Percentiles rank a stretch among this genome's conserved stretches.
These are phyloP conservation scores for Russula compacta DNA, from an alignment of 768 basidiomycete species.

Conservation along the genomic window DNA sequence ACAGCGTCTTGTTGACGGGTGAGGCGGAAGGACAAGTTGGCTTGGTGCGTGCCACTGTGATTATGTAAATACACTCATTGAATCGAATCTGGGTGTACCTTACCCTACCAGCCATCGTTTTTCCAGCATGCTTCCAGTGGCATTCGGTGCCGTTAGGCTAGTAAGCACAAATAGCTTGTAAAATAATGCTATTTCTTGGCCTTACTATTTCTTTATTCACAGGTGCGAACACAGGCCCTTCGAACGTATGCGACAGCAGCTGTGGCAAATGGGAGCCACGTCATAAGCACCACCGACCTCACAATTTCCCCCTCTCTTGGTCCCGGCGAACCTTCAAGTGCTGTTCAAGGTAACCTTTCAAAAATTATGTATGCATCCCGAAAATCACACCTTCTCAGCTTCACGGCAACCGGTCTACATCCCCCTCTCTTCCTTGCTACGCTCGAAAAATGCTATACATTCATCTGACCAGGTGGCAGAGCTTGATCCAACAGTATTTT, in stretches of 20 bases:
- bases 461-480: conserved; percentile 43
- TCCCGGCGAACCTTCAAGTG: background rate
- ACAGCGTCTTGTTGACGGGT: conserved; percentile 23
- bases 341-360: background rate
- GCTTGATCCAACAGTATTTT: conserved; percentile 77
- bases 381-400: conserved; percentile 24
- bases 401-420: conserved; percentile 44
- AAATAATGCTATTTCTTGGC: background rate
- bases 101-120: background rate
- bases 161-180: background rate
- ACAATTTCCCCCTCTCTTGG: background rate
- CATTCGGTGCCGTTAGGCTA: background rate
- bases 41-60: background rate
- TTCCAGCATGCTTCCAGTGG: conserved; percentile 7
- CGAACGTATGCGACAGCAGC: conserved; percentile 20
- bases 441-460: conserved; percentile 31
- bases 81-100: background rate
- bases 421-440: conserved; percentile 51
- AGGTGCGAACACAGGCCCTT: conserved; percentile 1
- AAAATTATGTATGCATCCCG: background rate
- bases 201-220: background rate
- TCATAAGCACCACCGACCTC: background rate
- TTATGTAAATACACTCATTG: background rate
- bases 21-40: background rate
- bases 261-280: background rate